Percentiles rank a stretch among this genome's conserved stretches.
Conservation (phyloP, 495 filamentous ascomycete species). For the Penicillium maclennaniae region DNA sequence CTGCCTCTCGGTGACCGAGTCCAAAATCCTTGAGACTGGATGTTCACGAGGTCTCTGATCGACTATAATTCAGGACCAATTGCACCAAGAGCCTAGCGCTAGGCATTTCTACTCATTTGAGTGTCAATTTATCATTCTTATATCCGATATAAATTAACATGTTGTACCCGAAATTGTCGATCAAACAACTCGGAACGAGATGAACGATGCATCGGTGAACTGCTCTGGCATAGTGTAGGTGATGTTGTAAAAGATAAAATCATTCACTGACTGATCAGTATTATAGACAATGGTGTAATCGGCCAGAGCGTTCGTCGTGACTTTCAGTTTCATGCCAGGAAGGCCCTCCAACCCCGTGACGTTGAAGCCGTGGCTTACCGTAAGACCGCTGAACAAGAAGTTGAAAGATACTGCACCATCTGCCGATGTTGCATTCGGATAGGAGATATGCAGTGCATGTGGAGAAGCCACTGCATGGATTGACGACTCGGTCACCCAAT, state of each 20-base stretch:
- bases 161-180: background rate
- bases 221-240: conserved; percentile 30
- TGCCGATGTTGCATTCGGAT: conserved; percentile 26
- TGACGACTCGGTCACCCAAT: conserved; percentile 28
- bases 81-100: background rate
- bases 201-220: conserved; percentile 23
- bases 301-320: conserved; percentile 10
- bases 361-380: conserved; percentile 12
- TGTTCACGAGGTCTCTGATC: no score
- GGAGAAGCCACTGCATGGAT: conserved; percentile 30
- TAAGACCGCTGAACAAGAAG: conserved; percentile 19
- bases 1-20: background rate
- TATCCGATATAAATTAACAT: background rate
- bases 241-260: conserved; percentile 36
- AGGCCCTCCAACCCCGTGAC: conserved; percentile 26
- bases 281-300: conserved; percentile 18
- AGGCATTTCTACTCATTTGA: no score
- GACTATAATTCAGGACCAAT: background rate
- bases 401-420: conserved; percentile 17
- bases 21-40: background rate
- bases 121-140: no score
- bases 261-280: conserved; percentile 22
- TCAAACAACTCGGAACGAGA: conserved; percentile 23
- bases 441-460: conserved; percentile 32
- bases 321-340: conserved; percentile 17